Evolutionary conservation across 140 eudicot genomes (phyloP), one percentile per base, ranked within the genome.

Genomic region (Ambrosia hybrid): DNA sequence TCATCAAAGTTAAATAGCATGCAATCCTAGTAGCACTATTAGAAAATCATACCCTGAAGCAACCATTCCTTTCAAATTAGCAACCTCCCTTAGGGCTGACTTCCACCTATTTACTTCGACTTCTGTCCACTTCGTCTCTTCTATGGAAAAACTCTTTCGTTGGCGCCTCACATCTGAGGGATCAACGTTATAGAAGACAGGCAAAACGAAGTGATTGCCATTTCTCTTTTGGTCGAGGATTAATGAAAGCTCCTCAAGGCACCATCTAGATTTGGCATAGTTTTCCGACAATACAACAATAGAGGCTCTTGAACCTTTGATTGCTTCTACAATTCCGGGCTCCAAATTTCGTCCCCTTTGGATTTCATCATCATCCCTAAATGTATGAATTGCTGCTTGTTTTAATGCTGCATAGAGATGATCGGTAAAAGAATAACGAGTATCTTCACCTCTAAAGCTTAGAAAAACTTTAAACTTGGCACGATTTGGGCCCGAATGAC

Each of bases 161-260:
- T 57, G 68, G 1, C 26, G 52, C 30, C 67, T 71, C 34, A 71
- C 13, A 21, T 71, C 57, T 0, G 58, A 71, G 48, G 57, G 33
- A 12, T 71, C 76, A 21, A 71, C 68, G 6, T 71, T 9, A 71
- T 71, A 71, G 41, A 71, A 71, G 0, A 71, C 48, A 2, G 68
- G 68, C 62, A 71, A 43, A 41, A 71, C 76, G 36, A 57, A 71
- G 57, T 71, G 76, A 57, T 57, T 58, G 9, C 10, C 10, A 3
- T 13, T 57, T 8, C 3, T 58, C 33, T 15, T 71, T 30, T 15
- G 6, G 16, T 71, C 67, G 8, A 71, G 66, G 67, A 71, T 57
- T 9, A 56, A 17, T 2, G 33, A 51, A 56, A 71, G 57, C 21
- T 71, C 66, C 4, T 56, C n/a, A 41, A 71, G 63, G 12, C 67